Evolutionary conservation across 768 basidiomycete genomes (phyloP), one percentile per base, ranked within the genome.

Genomic region (Mycena vulgaris): DNA sequence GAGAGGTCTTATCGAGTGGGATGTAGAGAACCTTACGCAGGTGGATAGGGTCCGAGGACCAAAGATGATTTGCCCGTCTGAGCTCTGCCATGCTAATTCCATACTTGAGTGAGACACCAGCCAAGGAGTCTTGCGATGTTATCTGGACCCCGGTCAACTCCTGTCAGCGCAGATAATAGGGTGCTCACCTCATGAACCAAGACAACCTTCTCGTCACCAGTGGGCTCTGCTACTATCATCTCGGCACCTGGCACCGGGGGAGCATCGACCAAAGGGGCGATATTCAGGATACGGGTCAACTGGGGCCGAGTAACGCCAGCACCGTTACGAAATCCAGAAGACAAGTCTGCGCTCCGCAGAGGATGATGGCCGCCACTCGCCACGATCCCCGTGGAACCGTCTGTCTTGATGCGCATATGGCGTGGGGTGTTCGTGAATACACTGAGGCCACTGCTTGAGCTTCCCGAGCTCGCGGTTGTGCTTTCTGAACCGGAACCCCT

Each of bases 31-130:
- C 85, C 52, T 90, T 90, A 31, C 97, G 93, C 37, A 96, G 87
- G 81, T 97, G 95, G 52, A 99, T 93, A 1, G 95, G 88, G 78
- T 99, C 98, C 9, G 94, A 93, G 8, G 95, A 80, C 98, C 98
- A 99, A 10, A 99, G 84, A 72, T 96, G 95, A 80, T 99, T 99
- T 55, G 92, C 91, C 74, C 91, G 87, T 55, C 97, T 92, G 16
- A 99, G 87, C 17, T 93, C 92, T 30, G 94, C 88, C 61, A 98
- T 84, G 21, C 92, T 88, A 62, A 97, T 92, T 2, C 95, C 95
- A 79, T 98, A 98, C 75, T 92, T 95, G 56, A 99, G 84, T 0
- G 97, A 91, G 16, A 99, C 92, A 30, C 95, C 93, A 19, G 95
- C 89, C 33, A 98, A 83, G 13, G 97, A 93, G 78, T 99, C 97